Base-by-base conservation (phyloP, 192 early-diverging fungal species). In the Mortierella hygrophila region DNA sequence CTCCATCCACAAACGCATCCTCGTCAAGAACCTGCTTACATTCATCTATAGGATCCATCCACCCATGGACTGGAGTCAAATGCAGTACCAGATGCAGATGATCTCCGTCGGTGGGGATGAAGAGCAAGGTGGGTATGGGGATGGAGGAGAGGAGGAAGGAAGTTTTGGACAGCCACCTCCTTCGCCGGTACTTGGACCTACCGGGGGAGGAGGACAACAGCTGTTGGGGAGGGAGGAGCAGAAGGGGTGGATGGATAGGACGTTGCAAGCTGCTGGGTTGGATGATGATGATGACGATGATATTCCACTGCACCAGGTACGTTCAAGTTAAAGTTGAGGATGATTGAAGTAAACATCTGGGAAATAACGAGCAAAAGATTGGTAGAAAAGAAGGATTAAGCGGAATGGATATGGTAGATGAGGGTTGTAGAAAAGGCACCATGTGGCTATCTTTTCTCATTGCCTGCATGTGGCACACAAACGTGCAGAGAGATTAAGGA, bases 21-120 rank as follows among this genome's bases (percentile, higher is more conserved):
- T 85, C n/a, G 82, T 85, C 74, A 85, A 85, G 54, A 85, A 85
- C 77, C 63, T 85, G 5, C 65, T 85, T 29, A 85, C 82, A 10
- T 38, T 85, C 3, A 68, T 85, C 26, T 85, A 85, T 40, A 72
- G 76, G 13, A 40, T 63, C 18, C 57, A 79, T 20, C 82, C 75
- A 1, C 77, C 73, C 8, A 60, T 85, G 72, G 82, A 85, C 68
- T 79, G 82, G 77, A 41, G 49, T 1, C 79, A 77, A 70, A 70
- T 85, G 76, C 75, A 72, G 35, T 35, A 38, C 4, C 68, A 82
- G n/a, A 70, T 70, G 82, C 76, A 69, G 26, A 68, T 35, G 44
- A 77, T 63, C 20, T 26, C 42, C 0, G 47, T 73, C 52, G 55
- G n/a, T 2, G 70, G 38, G 6, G 70, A 47, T 18, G 57, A 35